Evolutionary conservation across 805 yeast genomes (phyloP).

Genomic region (Candida morakotiae): DNA sequence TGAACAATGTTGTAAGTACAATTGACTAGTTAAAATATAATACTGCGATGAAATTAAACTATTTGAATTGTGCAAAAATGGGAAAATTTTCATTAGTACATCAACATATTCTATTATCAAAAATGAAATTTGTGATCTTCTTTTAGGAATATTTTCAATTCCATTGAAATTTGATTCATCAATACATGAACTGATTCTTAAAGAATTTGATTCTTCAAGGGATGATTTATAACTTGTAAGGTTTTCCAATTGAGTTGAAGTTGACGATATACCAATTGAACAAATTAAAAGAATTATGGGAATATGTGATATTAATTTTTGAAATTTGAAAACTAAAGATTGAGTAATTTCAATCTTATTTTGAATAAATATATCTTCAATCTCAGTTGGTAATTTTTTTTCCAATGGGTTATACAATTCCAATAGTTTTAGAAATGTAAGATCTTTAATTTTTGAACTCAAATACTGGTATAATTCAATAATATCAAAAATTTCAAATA

Average conservation of each 20-base stretch:
- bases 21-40: constrained; percentile 24
- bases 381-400: constrained; percentile 6
- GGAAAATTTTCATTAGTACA: constrained; percentile 18
- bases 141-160: constrained; percentile 11
- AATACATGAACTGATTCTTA: constrained; percentile 19
- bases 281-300: constrained; percentile 26
- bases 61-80: constrained; percentile 13
- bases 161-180: constrained; percentile 7
- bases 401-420: constrained; percentile 8
- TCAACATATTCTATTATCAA: constrained; percentile 19
- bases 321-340: constrained; percentile 15
- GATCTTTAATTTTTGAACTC: constrained; percentile 12
- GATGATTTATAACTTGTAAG: constrained; percentile 23
- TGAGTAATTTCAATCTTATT: constrained; percentile 16
- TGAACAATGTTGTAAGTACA: constrained; percentile 19
- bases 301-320: constrained; percentile 16
- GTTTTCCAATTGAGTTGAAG: constrained; percentile 30
- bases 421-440: constrained; percentile 17
- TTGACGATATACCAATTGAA: constrained; percentile 28
- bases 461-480: constrained; percentile 23
- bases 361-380: constrained; percentile 11
- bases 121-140: constrained; percentile 19
- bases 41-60: constrained; percentile 16
- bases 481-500: constrained; percentile 24
- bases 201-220: constrained; percentile 22